Percentiles rank a stretch among this genome's conserved stretches.
phyloP scores from a whole-genome alignment of 2,329 filamentous ascomycete genomes.

The Penicillium verrucosum region DNA sequence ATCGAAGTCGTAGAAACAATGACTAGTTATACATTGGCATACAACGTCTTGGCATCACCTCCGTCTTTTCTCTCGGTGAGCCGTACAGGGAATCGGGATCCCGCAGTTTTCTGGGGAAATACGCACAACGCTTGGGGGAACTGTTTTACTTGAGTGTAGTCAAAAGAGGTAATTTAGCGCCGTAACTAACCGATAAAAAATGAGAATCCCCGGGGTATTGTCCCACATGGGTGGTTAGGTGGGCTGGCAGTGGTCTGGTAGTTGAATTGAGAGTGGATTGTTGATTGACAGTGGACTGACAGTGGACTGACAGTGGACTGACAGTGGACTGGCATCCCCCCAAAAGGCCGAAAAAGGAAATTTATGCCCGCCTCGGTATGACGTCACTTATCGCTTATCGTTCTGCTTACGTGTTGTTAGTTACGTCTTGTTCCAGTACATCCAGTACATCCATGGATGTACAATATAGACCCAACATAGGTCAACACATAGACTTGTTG shows the following conservation, averaged over 20 bases:
- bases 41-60: conserved; percentile 6
- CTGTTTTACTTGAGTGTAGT: background rate
- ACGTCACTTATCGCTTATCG: conserved; percentile 1
- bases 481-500: background rate
- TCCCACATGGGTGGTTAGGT: background rate
- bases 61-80: conserved; percentile 16
- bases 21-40: background rate
- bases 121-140: background rate
- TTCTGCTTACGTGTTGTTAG: background rate
- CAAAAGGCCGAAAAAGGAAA: background rate
- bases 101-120: conserved; percentile 16
- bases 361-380: background rate
- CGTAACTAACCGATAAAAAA: background rate
- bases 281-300: background rate
- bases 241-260: background rate
- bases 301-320: background rate
- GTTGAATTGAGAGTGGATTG: background rate
- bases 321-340: background rate
- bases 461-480: background rate
- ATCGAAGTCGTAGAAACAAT: background rate
- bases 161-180: background rate
- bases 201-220: background rate
- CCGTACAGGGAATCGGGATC: conserved; percentile 22
- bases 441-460: no score
- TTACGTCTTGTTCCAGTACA: no score